Evolutionary conservation across 2,329 filamentous ascomycete genomes (phyloP), one percentile per base, ranked within the genome.

Genomic region (Penicillium italicum): DNA sequence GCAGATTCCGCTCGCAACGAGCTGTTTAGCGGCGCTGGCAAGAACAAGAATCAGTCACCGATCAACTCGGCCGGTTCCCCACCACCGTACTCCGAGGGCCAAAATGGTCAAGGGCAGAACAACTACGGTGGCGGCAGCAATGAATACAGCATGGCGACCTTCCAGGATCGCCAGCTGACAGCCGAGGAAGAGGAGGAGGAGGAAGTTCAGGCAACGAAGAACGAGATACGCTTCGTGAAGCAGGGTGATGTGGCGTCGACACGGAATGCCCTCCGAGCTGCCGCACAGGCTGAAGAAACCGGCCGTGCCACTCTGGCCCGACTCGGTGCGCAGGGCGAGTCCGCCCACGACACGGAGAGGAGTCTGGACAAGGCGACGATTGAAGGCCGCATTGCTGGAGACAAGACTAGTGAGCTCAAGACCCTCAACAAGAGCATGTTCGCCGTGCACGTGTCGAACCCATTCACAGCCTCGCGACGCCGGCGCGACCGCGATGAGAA

Each of bases 351-450:
- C 68, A 90, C 88, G 0, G 90, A 96, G 72, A 85, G 84, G 73
- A 91, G 93, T 66, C 80, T 97, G 55, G 90, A 96, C 65, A 79
- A 90, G 61, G 88, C 91, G 4, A 77, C 83, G n/a, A 87, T 87
- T 60, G 86, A 91, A 69, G 90, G 89, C 65, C 84, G 85, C 55
- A 78, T 89, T 56, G 89, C 90, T 0, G 86, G 91, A 64, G 90
- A 92, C 62, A 89, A 90, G 65, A 88, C 91, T 1, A 84, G 85
- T 45, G 91, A 96, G 69, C 78, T 97, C 36, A 93, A 93, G 77
- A 90, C 84, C 1, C 79, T 95, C 47, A 96, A 97, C 74, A 81
- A 88, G 60, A 91, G 87, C 77, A 96, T 97, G 91, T 96, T 96
- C 68, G 89, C 90, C 5, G 83, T 92, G 22, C 88, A 91, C 67